Base-by-base conservation (phyloP, 805 yeast genomes). In the Lipomyces japonicus region DNA sequence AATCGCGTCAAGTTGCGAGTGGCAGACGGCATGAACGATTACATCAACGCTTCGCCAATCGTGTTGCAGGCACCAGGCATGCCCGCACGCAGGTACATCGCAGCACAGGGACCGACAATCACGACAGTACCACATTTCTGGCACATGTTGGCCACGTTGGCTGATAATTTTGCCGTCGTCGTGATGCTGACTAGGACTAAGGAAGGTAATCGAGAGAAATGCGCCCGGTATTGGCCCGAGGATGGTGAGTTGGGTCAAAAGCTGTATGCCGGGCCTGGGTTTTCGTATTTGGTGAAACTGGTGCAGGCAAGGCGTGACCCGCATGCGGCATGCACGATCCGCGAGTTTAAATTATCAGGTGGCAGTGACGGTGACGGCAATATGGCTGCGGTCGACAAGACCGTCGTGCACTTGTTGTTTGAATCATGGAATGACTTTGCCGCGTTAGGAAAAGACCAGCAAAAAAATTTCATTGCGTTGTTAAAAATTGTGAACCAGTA, bases 1-100 rank as follows among this genome's bases (percentile, higher is more conserved):
- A 75, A 88, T 2, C 70, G 93, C 52, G 90, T 86, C 6, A 76
- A 75, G 52, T 68, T 85, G 34, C 63, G 64, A 47, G 60, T 63
- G 26, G 21, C 24, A 10, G 31, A 30, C 6, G 23, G 36, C 22
- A 35, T 22, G 1, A 63, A 66, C 50, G 86, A 82, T 64, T 90
- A 90, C 65, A 87, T 90, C 61, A 90, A 90, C 68, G 98, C 97
- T 0, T 86, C 90, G 22, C 84, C 86, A 68, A 67, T 86, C 59
- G 62, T 74, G 62, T 59, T 72, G 66, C 60, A 73, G 62, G 58
- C 65, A 5, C 58, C 57, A 10, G 50, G 51, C 22, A 5, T 28
- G 26, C 34, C 18, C 58, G 63, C 60, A 18, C 60, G 60, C 23
- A 42, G 49, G 9, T 72, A 63, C 48, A 68, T 58, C 60, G 75